These are phyloP conservation scores for Daedaleopsis sinensis DNA, from an alignment of 768 basidiomycete genomes.

Conservation along the genomic window DNA sequence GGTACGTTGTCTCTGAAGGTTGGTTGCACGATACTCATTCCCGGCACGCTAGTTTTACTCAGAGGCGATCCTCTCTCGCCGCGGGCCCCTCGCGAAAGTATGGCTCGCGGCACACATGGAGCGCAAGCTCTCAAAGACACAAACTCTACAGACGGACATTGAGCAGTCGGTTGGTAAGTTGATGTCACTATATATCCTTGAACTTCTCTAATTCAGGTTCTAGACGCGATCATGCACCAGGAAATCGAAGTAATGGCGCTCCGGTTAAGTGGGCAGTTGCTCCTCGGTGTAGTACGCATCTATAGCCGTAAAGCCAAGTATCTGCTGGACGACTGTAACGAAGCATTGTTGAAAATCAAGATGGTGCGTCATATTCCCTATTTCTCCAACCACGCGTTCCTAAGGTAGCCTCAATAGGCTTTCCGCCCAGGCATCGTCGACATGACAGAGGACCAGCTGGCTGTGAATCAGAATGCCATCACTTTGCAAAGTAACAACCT, in stretches of 20 bases:
- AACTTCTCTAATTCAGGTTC: background rate
- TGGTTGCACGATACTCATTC: background rate
- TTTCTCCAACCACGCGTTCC: constrained; percentile 4
- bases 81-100: constrained; percentile 93
- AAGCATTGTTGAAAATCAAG: constrained; percentile 92
- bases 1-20: constrained; percentile 9
- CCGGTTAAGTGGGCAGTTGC: constrained; percentile 92
- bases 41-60: constrained; percentile 72
- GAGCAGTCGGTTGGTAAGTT: constrained; percentile 86
- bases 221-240: constrained; percentile 92
- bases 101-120: constrained; percentile 99
- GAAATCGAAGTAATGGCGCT: constrained; percentile 94
- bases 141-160: constrained; percentile 93
- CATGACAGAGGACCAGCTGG: constrained; percentile 92
- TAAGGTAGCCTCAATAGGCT: constrained; percentile 51
- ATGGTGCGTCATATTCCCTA: constrained; percentile 56
- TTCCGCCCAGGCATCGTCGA: constrained; percentile 96
- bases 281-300: constrained; percentile 96
- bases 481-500: constrained; percentile 78
- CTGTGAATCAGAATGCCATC: constrained; percentile 85
- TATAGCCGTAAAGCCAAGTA: constrained; percentile 99
- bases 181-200: background rate
- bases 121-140: constrained; percentile 94
- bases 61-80: constrained; percentile 90
- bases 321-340: constrained; percentile 96